Evolutionary conservation across 2,329 filamentous ascomycete genomes (phyloP), one percentile per base, ranked within the genome.

Genomic region (Sporothrix brunneoviolacea): DNA sequence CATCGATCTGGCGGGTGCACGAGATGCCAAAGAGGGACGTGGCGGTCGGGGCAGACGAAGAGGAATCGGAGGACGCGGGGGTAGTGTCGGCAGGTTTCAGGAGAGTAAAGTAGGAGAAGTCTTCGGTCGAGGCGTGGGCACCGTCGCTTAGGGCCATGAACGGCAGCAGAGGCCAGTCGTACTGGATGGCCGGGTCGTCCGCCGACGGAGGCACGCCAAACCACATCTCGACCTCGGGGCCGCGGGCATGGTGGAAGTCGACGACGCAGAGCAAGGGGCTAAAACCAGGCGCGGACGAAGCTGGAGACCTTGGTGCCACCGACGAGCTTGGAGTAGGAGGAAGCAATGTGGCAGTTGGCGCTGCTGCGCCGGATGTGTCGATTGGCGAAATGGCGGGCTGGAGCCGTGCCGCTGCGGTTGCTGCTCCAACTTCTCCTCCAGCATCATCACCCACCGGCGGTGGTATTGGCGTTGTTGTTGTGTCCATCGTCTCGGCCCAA

Each of bases 41-140:
- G 15, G 43, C 22, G 8, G 48, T 35, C n/a, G n/a, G n/a, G n/a
- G n/a, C n/a, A n/a, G n/a, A n/a, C n/a, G n/a, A n/a, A n/a, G n/a
- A n/a, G n/a, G n/a, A n/a, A n/a, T n/a, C n/a, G 1, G 33, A 18
- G 9, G 19, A 16, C 10, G 15, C 24, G 10, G 70, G 64, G 4
- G 87, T 89, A 24, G n/a, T 69, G 56, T 69, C 75, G 49, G 75
- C 76, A 41, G 83, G 81, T 27, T 82, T 80, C 52, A 89, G 77
- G 46, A 98, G 82, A 8, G 91, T 97, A 67, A 98, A 98, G 72
- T 98, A 98, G 46, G 91, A 96, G 73, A 97, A 98, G 70, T 97
- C 93, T 70, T 98, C 93, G 52, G 85, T 86, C 19, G 88, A 93
- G 83, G 90, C 83, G 74, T 98, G 93, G 48, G 93, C 93, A 48